Base-by-base conservation (phyloP, 768 basidiomycete genomes). In the Lentinula detonsa region DNA sequence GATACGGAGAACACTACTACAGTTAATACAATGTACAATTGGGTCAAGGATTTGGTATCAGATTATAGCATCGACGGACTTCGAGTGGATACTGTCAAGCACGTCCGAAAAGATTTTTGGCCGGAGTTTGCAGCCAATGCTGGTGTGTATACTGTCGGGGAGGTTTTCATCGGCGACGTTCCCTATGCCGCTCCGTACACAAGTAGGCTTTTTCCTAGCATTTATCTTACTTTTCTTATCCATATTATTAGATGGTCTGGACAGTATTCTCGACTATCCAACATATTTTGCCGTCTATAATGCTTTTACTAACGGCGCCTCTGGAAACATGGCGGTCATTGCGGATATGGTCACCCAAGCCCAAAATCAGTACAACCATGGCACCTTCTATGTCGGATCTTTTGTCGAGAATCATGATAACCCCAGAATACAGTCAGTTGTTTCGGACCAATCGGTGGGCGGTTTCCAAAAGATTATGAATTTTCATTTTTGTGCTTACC, bases 351-450 rank as follows among this genome's bases (percentile, higher is more conserved):
- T 67, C 31, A 60, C 62, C 37, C 73, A 76, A 57, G 72, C 79
- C 9, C 79, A 85, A 67, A 62, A 71, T 51, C 69, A 73, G 55
- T 81, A 79, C 70, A 72, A 79, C 65, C 76, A 70, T 48, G 68
- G 69, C 4, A 48, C 66, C 7, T 70, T 69, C 48, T 74, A 82
- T 13, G 65, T 70, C 18, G 88, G 87, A 7, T 84, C 85, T 59
- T 88, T 89, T 75, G 70, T 89, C 7, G 88, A 88, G 74, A 87
- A 88, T 66, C 86, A 88, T 62, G 86, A 89, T 65, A 67, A 86
- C 42, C 81, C 85, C 6, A 79, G 87, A 57, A 86, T 65, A 81
- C 82, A 76, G 58, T 83, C 58, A 76, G 78, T 40, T 71, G 82
- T 65, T 73, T 80, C 65, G 71, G 81, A 63, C 77, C 78, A 68